Percentiles rank a stretch among this genome's conserved stretches.
These are phyloP conservation scores for Dacryopinax primogenitus DNA, from an alignment of 768 basidiomycete species.

Conservation along the genomic window DNA sequence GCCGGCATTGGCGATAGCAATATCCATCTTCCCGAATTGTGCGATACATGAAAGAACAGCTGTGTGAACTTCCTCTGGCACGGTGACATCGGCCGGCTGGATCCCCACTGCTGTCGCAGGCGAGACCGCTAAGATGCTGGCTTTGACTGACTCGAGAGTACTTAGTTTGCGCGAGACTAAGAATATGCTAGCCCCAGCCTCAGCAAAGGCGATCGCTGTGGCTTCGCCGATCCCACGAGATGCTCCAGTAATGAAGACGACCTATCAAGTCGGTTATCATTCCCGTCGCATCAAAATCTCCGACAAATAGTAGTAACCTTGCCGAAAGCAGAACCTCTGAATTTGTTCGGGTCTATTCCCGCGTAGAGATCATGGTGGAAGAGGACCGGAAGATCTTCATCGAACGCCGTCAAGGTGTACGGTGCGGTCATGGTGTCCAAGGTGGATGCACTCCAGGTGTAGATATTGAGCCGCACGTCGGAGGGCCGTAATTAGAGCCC, in stretches of 20 bases:
- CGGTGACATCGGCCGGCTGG: slow-evolving; percentile 23
- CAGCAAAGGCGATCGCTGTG: slow-evolving; percentile 22
- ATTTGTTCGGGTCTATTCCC: slow-evolving; percentile 11
- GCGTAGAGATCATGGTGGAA: slow-evolving; percentile 19
- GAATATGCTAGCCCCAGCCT: slow-evolving; percentile 24
- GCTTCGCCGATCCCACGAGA: slow-evolving; percentile 24
- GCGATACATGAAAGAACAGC: slow-evolving; percentile 20
- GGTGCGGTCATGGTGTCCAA: no score
- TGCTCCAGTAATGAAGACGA: slow-evolving; percentile 24
- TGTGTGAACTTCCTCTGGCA: slow-evolving; percentile 18
- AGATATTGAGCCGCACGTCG: no score
- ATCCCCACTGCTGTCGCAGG: neutral
- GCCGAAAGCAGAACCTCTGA: neutral
- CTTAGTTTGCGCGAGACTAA: slow-evolving; percentile 20
- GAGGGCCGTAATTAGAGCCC: no score
- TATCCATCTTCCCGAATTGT: slow-evolving; percentile 24
- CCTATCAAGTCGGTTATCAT: slow-evolving; percentile 14
- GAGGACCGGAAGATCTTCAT: slow-evolving; percentile 6
- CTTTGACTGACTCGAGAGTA: slow-evolving; percentile 18
- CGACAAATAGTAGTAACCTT: neutral
- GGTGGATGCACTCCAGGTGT: no score
- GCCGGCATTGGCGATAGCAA: slow-evolving; percentile 25
- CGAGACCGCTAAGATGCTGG: slow-evolving; percentile 18
- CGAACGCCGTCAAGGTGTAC: neutral
- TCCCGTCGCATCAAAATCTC: neutral